A percentile compares a stretch with the other conserved stretches of the same genome.
Conservation (phyloP, 2,329 filamentous ascomycete genomes). For the Dactylellina sp. region DNA sequence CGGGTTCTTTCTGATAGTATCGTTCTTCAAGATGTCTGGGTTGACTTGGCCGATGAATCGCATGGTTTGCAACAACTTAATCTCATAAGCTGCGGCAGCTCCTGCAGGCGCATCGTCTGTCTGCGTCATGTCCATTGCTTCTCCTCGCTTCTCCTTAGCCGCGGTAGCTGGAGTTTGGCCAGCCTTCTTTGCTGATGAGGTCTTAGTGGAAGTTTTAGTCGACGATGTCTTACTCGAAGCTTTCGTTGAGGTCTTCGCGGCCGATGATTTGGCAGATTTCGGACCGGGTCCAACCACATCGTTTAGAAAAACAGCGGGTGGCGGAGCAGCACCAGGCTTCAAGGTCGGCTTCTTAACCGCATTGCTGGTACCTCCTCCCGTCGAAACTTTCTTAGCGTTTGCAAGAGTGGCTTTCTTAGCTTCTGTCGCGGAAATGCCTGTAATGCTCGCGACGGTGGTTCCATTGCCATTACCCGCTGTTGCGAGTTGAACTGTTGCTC, state of each 20-base stretch:
- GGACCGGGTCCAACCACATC: not conserved
- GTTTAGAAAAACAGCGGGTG: not conserved
- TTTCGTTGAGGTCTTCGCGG: not conserved
- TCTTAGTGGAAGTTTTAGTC: constrained; percentile 57
- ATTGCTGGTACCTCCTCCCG: not conserved
- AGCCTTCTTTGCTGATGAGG: constrained; percentile 43
- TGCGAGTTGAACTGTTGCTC: constrained; percentile 64
- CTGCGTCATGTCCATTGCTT: constrained; percentile 61
- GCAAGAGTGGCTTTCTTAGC: not conserved
- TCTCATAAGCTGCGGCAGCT: constrained; percentile 58
- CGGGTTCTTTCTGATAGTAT: constrained; percentile 45
- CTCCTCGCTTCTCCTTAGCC: constrained; percentile 60
- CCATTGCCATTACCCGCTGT: constrained; percentile 56
- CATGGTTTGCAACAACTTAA: constrained; percentile 70
- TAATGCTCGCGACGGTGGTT: not conserved
- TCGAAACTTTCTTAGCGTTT: not conserved
- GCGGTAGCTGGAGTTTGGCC: constrained; percentile 47
- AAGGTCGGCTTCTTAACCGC: not conserved
- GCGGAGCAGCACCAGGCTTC: not conserved
- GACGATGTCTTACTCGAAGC: constrained; percentile 1
- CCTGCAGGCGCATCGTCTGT: constrained; percentile 54
- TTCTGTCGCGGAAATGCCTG: not conserved
- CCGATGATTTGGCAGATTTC: constrained; percentile 5
- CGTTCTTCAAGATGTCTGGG: constrained; percentile 67
- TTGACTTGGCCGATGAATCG: constrained; percentile 78